Conservation (phyloP, 2,329 filamentous ascomycete species). For the Dactylonectria macrodidyma region DNA sequence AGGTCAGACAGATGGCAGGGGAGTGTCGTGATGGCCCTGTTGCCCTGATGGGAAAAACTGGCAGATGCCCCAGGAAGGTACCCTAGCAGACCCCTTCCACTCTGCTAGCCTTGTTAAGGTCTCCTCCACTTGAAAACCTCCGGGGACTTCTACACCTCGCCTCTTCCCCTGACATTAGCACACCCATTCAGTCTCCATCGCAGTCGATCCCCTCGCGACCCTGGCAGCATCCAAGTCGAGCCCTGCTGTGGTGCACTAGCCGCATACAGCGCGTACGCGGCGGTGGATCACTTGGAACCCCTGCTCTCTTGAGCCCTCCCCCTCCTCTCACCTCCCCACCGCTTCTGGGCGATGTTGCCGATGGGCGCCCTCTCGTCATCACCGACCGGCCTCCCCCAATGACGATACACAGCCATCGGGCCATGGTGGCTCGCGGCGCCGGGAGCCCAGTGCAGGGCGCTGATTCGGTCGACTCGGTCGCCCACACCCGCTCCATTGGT, state of each 20-base stretch:
- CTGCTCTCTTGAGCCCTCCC: slow-evolving; percentile 33
- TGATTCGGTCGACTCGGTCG: slow-evolving; percentile 29
- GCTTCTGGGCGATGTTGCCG: slow-evolving; percentile 30
- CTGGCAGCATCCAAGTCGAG: slow-evolving; percentile 13
- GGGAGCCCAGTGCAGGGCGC: slow-evolving; percentile 36
- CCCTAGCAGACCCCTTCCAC: not conserved
- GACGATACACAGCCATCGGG: slow-evolving; percentile 32
- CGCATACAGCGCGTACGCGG: slow-evolving; percentile 1
- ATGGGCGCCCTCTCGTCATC: slow-evolving; percentile 46
- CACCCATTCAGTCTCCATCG: slow-evolving; percentile 26
- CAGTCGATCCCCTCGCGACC: slow-evolving; percentile 29
- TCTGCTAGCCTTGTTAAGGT: slow-evolving; percentile 31
- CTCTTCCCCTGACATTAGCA: slow-evolving; percentile 43
- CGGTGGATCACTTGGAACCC: slow-evolving; percentile 40
- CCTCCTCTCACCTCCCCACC: slow-evolving; percentile 38
- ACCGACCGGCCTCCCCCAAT: slow-evolving; percentile 42
- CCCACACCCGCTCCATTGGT: slow-evolving; percentile 43
- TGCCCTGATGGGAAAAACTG: not conserved
- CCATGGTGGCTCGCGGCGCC: slow-evolving; percentile 36
- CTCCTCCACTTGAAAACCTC: slow-evolving; percentile 42
- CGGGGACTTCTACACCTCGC: slow-evolving; percentile 38
- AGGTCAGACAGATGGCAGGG: slow-evolving; percentile 29
- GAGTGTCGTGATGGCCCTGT: slow-evolving; percentile 33
- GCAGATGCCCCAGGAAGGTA: slow-evolving; percentile 31
- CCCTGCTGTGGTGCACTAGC: slow-evolving; percentile 20